Base-by-base conservation (phyloP, 345 rosid genomes). In the Heritiera fomes region DNA sequence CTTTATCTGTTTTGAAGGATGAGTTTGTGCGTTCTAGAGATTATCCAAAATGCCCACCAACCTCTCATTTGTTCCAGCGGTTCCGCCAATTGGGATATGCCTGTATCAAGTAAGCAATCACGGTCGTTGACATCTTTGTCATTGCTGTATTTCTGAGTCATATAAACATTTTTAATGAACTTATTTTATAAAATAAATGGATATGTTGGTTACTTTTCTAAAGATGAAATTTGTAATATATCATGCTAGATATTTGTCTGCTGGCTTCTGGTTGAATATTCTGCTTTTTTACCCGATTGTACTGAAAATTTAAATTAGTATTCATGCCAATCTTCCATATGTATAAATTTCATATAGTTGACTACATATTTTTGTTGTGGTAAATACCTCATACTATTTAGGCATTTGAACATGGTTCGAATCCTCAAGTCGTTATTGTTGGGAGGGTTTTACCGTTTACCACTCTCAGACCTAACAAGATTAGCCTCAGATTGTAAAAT, bases 31-130 rank as follows among this genome's bases (percentile, higher is more conserved):
- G 98, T 23, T 96, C 99, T 50, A 90, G 99, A 90, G 97, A 94
- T 87, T 92, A 96, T 86, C 99, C 99, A 81, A 92, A 94, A 76
- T 96, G 98, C 80, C 97, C 97, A 53, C 95, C 95, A 79, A 91
- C 98, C 59, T 92, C 99, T 71, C 97, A 84, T 78, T 80, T 96
- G 86, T 96, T 96, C 87, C 93, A 96, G 85, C 90, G 91, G 80
- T 94, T 96, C 84, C 91, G 97, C 79, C 97, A 96, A 73, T 86
- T 96, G 89, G 98, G 99, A 85, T 90, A 94, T 89, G 95, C 99
- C 52, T 92, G 98, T 80, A 94, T 92, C 84, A 92, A 84, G 99
- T 96, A 88, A 82, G 94, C 6, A 76, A 50, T 50, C 46, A 52
- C 9, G 1, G 58, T 10, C 38, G 5, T 18, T 8, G 2, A 59